phyloP scores from a whole-genome alignment of 2,329 filamentous ascomycete species.

The Fusarium torulosum region DNA sequence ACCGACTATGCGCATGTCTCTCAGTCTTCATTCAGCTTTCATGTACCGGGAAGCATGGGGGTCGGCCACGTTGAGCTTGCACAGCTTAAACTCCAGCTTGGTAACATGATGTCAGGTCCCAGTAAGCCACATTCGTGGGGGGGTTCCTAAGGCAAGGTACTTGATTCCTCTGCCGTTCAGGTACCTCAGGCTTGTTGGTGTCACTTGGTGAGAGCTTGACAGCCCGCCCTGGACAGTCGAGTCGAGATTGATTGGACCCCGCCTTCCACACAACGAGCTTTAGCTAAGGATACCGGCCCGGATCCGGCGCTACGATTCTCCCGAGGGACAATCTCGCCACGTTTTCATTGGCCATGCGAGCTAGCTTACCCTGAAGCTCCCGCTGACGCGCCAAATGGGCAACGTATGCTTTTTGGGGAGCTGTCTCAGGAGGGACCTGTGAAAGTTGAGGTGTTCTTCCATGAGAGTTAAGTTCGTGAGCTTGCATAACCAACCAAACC shows the following conservation, averaged over 20 bases:
- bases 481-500: constrained; percentile 33
- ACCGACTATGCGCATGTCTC: constrained; percentile 31
- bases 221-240: not conserved
- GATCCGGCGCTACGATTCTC: constrained; percentile 44
- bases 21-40: constrained; percentile 12
- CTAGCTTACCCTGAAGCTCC: constrained; percentile 47
- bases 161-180: constrained; percentile 24
- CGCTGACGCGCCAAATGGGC: constrained; percentile 50
- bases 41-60: constrained; percentile 23
- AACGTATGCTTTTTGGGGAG: constrained; percentile 54
- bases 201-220: constrained; percentile 12
- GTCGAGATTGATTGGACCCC: not conserved
- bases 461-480: constrained; percentile 33
- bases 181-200: constrained; percentile 29
- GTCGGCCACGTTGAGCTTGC: constrained; percentile 29
- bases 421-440: constrained; percentile 46
- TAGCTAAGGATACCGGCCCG: constrained; percentile 12
- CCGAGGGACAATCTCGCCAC: constrained; percentile 20
- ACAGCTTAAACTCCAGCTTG: constrained; percentile 31
- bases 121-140: constrained; percentile 43
- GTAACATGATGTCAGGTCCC: constrained; percentile 49
- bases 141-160: constrained; percentile 30
- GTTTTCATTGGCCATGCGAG: constrained; percentile 47
- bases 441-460: constrained; percentile 40
- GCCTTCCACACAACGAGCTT: not conserved